Evolutionary conservation across 148 eudicot species (phyloP).

Genomic region (Polygonum aviculare): DNA sequence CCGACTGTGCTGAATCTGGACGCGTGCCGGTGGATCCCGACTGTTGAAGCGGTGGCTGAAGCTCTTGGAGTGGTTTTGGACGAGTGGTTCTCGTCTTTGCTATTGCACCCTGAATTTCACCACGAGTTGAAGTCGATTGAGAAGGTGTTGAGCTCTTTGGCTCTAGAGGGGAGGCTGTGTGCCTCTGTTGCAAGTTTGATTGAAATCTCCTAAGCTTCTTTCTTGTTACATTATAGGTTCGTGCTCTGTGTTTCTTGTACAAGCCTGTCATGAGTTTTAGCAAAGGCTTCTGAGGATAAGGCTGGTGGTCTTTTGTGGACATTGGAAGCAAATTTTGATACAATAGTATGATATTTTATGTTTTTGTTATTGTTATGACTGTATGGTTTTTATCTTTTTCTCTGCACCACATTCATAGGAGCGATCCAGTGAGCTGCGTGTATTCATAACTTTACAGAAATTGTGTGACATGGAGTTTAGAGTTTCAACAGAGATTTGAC

Average conservation of each 20-base stretch:
- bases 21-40: slow-evolving; percentile 56
- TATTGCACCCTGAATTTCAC: slow-evolving; percentile 65
- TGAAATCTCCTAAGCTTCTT: slow-evolving; percentile 19
- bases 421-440: too few species aligned
- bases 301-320: background rate
- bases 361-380: background rate
- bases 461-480: too few species aligned
- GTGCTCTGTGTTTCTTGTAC: background rate
- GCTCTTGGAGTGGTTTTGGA: slow-evolving; percentile 62
- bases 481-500: too few species aligned
- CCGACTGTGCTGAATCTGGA: slow-evolving; percentile 33
- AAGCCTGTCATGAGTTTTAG: background rate
- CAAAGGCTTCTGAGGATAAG: background rate
- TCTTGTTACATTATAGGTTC: background rate
- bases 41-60: slow-evolving; percentile 41
- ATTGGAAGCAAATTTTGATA: background rate
- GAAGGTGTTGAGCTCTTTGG: slow-evolving; percentile 43
- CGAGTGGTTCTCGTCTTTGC: slow-evolving; percentile 75
- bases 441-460: too few species aligned
- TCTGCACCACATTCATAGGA: too few species aligned
- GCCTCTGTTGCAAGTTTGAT: slow-evolving; percentile 44
- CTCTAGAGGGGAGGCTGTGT: slow-evolving; percentile 53
- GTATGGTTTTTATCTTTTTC: background rate
- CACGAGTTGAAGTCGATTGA: slow-evolving; percentile 53
- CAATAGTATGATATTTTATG: background rate